A percentile compares a stretch with the other conserved stretches of the same genome.
Conservation (phyloP, 257 asterid genomes). For the Buddleja alternifolia region DNA sequence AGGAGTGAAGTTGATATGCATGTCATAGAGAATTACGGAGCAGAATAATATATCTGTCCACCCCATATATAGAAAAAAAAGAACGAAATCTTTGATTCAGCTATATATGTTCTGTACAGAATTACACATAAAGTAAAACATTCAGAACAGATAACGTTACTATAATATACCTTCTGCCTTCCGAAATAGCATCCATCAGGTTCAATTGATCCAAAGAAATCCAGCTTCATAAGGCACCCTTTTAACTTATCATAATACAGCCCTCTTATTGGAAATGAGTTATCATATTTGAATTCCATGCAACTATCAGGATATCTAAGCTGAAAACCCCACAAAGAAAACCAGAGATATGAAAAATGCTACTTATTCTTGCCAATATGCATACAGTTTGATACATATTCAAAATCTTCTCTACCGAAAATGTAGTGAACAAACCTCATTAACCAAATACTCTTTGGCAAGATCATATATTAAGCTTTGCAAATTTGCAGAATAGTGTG, state of each 20-base stretch:
- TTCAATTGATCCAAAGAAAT: conserved; percentile 96
- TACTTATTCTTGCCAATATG: conserved; percentile 5
- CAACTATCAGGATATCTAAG: conserved; percentile 87
- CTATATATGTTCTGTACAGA: neutral
- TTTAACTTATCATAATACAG: conserved; percentile 85
- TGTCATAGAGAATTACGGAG: neutral
- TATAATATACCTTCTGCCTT: conserved; percentile 71
- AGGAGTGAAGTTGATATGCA: neutral
- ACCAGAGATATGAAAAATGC: conserved; percentile 3
- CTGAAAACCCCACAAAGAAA: conserved; percentile 50
- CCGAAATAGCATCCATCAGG: conserved; percentile 98
- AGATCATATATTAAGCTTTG: conserved; percentile 88
- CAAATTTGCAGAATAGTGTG: conserved; percentile 86
- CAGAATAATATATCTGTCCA: neutral
- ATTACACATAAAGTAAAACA: conserved; percentile 8
- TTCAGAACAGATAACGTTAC: conserved; percentile 10
- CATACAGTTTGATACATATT: conserved; percentile 3
- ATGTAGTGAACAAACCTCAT: conserved; percentile 74
- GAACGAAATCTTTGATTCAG: neutral
- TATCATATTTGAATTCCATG: conserved; percentile 77
- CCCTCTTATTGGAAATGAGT: conserved; percentile 93
- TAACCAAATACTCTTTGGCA: conserved; percentile 87
- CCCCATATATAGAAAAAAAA: neutral
- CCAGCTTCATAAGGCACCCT: conserved; percentile 95
- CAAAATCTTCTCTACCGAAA: neutral